Evolutionary conservation across 345 rosid species (phyloP).

Genomic region (Arabis alpina): DNA sequence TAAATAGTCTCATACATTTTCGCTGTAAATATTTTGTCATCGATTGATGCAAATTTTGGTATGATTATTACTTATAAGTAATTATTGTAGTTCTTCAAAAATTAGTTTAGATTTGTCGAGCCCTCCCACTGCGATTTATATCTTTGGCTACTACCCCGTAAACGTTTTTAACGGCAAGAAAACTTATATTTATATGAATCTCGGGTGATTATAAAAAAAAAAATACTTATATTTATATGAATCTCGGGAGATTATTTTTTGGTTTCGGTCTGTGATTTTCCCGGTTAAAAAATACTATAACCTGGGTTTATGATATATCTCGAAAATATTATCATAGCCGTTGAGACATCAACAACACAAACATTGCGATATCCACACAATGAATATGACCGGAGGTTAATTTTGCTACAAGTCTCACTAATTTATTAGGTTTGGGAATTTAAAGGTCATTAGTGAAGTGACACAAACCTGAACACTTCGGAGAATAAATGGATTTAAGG

Average conservation of each 20-base stretch:
- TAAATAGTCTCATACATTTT: not conserved
- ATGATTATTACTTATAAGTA: too few species aligned
- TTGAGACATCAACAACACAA: not conserved
- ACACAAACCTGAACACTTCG: conserved; percentile 18
- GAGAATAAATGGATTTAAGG: conserved; percentile 31
- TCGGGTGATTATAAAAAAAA: too few species aligned
- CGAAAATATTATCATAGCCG: not conserved
- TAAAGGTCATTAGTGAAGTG: conserved; percentile 32
- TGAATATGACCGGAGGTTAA: not conserved
- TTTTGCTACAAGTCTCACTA: not conserved
- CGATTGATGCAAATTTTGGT: not conserved
- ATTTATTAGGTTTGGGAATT: conserved; percentile 10
- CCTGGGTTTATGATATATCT: not conserved
- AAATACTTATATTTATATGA: too few species aligned
- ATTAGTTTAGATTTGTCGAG: too few species aligned
- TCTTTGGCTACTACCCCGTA: too few species aligned
- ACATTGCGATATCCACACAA: not conserved
- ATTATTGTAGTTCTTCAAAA: too few species aligned
- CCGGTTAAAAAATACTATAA: not conserved
- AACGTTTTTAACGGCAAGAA: too few species aligned
- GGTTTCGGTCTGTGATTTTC: too few species aligned
- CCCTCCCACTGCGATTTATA: too few species aligned
- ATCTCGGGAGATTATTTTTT: too few species aligned
- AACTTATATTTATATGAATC: too few species aligned
- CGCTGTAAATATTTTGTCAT: not conserved